A percentile compares a stretch with the other conserved stretches of the same genome.
phyloP scores from a whole-genome alignment of 257 asterid genomes.

The Linderniella brevidens region DNA sequence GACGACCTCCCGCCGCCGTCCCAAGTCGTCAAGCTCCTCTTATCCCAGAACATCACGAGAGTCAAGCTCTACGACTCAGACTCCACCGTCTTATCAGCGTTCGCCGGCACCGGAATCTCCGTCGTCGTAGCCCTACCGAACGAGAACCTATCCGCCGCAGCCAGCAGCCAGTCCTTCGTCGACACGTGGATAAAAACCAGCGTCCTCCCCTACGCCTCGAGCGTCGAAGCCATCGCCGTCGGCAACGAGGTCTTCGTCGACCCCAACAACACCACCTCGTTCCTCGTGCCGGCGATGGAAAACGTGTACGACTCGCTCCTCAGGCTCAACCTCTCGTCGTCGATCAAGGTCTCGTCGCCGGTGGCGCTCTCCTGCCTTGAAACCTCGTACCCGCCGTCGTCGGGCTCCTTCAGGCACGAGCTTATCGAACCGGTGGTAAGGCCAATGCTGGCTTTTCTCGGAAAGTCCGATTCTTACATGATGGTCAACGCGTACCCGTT shows the following conservation, averaged over 20 bases:
- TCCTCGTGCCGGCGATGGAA: conserved; percentile 76
- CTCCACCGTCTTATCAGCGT: conserved; percentile 49
- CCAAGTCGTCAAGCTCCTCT: conserved; percentile 59
- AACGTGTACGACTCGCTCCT: conserved; percentile 47
- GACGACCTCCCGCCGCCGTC: conserved; percentile 55
- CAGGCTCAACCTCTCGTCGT: conserved; percentile 24
- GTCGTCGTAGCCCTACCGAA: conserved; percentile 66
- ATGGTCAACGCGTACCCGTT: conserved; percentile 75
- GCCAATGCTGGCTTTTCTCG: conserved; percentile 56
- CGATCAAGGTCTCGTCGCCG: conserved; percentile 54
- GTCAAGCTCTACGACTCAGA: conserved; percentile 65
- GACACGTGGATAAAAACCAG: conserved; percentile 67
- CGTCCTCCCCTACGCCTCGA: conserved; percentile 32
- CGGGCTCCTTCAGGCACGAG: conserved; percentile 56
- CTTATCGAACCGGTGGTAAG: conserved; percentile 59
- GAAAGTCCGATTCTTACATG: conserved; percentile 44
- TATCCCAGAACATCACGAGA: conserved; percentile 29
- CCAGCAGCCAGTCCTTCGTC: conserved; percentile 31
- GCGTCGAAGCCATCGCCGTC: conserved; percentile 57
- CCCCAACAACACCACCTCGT: conserved; percentile 35
- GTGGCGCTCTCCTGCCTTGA: conserved; percentile 51
- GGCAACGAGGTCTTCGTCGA: conserved; percentile 78
- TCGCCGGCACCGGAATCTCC: conserved; percentile 54
- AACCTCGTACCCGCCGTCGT: conserved; percentile 61
- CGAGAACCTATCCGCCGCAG: conserved; percentile 56